These are phyloP conservation scores for Leccinum imitatum DNA, from an alignment of 768 basidiomycete genomes.

Conservation along the genomic window DNA sequence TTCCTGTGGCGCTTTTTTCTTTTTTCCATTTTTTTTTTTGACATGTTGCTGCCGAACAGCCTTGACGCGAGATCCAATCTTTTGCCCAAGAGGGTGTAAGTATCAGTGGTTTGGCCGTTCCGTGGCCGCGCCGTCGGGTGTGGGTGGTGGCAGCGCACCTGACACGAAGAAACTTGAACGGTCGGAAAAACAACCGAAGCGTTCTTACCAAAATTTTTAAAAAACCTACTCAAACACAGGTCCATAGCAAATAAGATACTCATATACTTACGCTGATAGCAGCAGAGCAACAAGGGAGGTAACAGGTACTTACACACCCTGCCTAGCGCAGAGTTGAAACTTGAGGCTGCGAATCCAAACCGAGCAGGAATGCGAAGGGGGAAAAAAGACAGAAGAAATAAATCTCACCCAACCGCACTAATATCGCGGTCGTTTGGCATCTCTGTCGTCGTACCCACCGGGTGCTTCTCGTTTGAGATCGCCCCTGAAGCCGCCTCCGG, in stretches of 20 bases:
- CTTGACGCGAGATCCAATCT: conserved; percentile 21
- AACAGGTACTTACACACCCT: conserved; percentile 37
- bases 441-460: conserved; percentile 80
- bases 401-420: conserved; percentile 46
- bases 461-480: conserved; percentile 76
- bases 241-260: conserved; percentile 30
- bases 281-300: conserved; percentile 27
- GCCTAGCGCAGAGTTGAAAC: conserved; percentile 29
- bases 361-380: conserved; percentile 17
- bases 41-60: conserved; percentile 11
- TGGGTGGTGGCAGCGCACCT: not conserved
- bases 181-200: not conserved
- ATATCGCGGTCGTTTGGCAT: conserved; percentile 78
- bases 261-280: conserved; percentile 37
- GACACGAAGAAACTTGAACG: conserved; percentile 1
- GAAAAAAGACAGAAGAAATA: conserved; percentile 27
- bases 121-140: not conserved
- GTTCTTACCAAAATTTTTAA: conserved; percentile 5
- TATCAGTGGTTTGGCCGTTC: not conserved
- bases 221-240: conserved; percentile 6
- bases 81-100: not conserved
- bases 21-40: conserved; percentile 10
- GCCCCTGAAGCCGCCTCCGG: conserved; percentile 58
- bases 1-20: conserved; percentile 25
- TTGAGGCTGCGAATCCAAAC: conserved; percentile 27